A percentile compares a stretch with the other conserved stretches of the same genome.
Evolutionary conservation across 148 eudicot species (phyloP).

Genomic region (Gaultheria prostrata): DNA sequence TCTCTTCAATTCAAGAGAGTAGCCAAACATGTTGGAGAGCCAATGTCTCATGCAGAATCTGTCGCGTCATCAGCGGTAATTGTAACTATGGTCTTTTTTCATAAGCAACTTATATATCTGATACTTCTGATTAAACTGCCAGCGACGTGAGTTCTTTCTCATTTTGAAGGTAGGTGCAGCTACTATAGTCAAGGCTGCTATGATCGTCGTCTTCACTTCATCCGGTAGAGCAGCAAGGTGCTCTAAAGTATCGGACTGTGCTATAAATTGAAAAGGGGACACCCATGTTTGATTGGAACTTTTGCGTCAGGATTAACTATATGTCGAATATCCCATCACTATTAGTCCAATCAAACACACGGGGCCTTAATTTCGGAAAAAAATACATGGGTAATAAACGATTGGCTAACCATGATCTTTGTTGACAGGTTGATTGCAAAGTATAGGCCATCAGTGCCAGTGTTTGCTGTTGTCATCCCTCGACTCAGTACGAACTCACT

Average conservation of each 20-base stretch:
- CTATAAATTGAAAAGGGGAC: not conserved
- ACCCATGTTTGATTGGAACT: not conserved
- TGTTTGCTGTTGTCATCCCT: slow-evolving; percentile 53
- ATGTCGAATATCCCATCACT: not conserved
- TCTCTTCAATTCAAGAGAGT: slow-evolving; percentile 45
- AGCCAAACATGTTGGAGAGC: slow-evolving; percentile 47
- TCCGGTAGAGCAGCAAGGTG: slow-evolving; percentile 66
- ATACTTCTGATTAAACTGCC: not conserved
- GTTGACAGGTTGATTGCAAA: slow-evolving; percentile 52
- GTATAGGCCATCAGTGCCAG: slow-evolving; percentile 58
- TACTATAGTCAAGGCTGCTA: slow-evolving; percentile 49
- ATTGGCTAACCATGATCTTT: not conserved
- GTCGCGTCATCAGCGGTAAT: slow-evolving; percentile 71
- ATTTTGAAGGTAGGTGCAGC: slow-evolving; percentile 48
- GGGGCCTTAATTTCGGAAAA: not conserved
- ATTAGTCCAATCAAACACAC: not conserved
- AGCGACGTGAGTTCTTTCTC: not conserved
- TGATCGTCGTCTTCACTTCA: slow-evolving; percentile 53
- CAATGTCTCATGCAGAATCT: slow-evolving; percentile 53
- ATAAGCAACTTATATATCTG: not conserved
- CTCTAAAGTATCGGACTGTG: not conserved
- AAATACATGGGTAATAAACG: not conserved
- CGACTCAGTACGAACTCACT: slow-evolving; percentile 42
- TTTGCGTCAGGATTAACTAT: not conserved
- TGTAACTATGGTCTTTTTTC: not conserved